Evolutionary conservation across 805 yeast species (phyloP).

Genomic region (Phaffomyces antillensis): DNA sequence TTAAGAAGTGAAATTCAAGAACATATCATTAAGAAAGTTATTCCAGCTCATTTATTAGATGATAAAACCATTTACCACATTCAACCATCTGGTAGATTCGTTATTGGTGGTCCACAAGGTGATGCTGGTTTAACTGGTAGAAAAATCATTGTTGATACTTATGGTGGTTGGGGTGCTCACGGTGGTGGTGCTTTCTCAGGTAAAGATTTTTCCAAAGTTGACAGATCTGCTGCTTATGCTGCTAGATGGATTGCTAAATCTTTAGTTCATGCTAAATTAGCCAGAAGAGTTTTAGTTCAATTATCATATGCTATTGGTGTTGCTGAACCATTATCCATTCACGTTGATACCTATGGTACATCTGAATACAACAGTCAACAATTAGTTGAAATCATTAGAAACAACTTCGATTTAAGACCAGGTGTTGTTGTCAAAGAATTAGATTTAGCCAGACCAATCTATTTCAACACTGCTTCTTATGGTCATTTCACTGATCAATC

Average conservation of each 20-base stretch:
- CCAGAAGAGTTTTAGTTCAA: constrained; percentile 96
- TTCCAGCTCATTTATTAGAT: constrained; percentile 85
- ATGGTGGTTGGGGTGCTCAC: constrained; percentile 99
- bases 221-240: constrained; percentile 99
- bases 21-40: constrained; percentile 85
- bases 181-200: constrained; percentile 99
- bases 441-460: constrained; percentile 98
- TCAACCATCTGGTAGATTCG: constrained; percentile 99
- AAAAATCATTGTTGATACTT: constrained; percentile 98
- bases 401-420: constrained; percentile 98
- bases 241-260: constrained; percentile 99
- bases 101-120: constrained; percentile 99
- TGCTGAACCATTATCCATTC: constrained; percentile 97
- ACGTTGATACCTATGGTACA: constrained; percentile 98
- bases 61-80: constrained; percentile 95
- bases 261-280: constrained; percentile 87
- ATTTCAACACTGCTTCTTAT: constrained; percentile 97
- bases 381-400: constrained; percentile 83
- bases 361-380: constrained; percentile 83
- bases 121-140: constrained; percentile 99
- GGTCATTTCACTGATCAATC: constrained; percentile 99
- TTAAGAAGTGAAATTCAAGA: constrained; percentile 70
- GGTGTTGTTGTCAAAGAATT: constrained; percentile 97
- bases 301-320: constrained; percentile 99
- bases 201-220: constrained; percentile 99